Evolutionary conservation across 306 rosid genomes (phyloP).

Genomic region (Cucumis sativus): Cucumber_9930_V3 NC_026655.2:26628501-26629000

Average conservation of each 20-base stretch:
- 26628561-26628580: background rate
- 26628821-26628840: slow-evolving; percentile 21
- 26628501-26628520: background rate
- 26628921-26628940: background rate
- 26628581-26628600: background rate
- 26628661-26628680: background rate
- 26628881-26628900: background rate
- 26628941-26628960: too few relatives aligned
- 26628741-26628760: slow-evolving; percentile 36
- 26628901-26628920: background rate
- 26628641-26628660: background rate
- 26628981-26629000: background rate
- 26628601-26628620: background rate
- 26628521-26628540: background rate
- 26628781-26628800: slow-evolving; percentile 97
- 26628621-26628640: background rate
- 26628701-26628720: background rate
- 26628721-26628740: background rate
- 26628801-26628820: slow-evolving; percentile 95
- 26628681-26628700: background rate
- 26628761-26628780: slow-evolving; percentile 97
- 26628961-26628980: background rate
- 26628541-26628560: background rate
- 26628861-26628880: background rate
- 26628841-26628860: slow-evolving; percentile 10